Percentiles rank a stretch among this genome's conserved stretches.
Conservation (phyloP, 2,329 filamentous ascomycete genomes). For the Cladophialophora bantiana region DNA sequence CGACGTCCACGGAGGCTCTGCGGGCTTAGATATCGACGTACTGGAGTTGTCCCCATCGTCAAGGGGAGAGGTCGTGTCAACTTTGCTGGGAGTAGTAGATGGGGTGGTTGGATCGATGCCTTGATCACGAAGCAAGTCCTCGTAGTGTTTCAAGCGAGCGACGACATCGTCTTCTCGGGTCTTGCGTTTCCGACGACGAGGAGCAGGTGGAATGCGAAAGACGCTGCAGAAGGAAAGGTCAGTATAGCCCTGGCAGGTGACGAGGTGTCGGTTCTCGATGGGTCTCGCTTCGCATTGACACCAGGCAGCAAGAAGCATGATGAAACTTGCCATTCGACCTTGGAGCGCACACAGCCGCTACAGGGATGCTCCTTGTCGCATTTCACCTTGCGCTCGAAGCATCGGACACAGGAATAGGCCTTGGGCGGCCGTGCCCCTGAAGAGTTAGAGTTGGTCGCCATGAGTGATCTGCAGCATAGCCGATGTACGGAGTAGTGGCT, state of each 20-base stretch:
- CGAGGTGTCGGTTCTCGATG: background rate
- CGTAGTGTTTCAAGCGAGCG: conserved; percentile 72
- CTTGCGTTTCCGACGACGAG: conserved; percentile 62
- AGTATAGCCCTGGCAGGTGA: conserved; percentile 36
- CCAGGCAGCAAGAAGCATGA: background rate
- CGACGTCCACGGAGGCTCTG: conserved; percentile 3
- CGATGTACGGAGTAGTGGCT: background rate
- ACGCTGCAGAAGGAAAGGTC: conserved; percentile 8
- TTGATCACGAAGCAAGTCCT: conserved; percentile 69
- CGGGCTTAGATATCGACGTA: background rate
- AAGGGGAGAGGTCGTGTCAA: conserved; percentile 37
- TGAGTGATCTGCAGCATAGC: background rate
- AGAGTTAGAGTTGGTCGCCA: conserved; percentile 9
- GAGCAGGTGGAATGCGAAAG: conserved; percentile 52
- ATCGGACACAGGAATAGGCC: conserved; percentile 29
- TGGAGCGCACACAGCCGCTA: conserved; percentile 69
- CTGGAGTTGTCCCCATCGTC: conserved; percentile 6
- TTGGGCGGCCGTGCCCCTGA: conserved; percentile 3
- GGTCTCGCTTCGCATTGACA: background rate
- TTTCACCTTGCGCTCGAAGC: conserved; percentile 69
- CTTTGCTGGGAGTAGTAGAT: conserved; percentile 62
- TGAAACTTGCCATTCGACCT: conserved; percentile 58
- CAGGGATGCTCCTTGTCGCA: conserved; percentile 78
- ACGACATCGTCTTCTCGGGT: conserved; percentile 74
- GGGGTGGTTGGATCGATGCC: conserved; percentile 64